phyloP scores from a whole-genome alignment of 257 asterid species.

The Solanum medicagineum region DNA sequence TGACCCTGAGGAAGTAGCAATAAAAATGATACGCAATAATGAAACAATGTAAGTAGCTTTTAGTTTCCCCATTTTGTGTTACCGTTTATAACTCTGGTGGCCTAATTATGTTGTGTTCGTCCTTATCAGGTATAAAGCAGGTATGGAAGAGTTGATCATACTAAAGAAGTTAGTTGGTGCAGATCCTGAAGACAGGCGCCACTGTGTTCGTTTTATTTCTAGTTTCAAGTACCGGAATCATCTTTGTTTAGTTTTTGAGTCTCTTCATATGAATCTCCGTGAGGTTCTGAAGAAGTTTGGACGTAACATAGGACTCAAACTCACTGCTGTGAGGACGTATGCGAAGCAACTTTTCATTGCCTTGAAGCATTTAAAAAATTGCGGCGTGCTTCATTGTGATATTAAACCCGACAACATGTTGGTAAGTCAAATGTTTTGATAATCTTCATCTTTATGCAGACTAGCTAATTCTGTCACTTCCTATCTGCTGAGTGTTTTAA shows the following conservation, averaged over 20 bases:
- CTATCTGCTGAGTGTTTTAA: not conserved
- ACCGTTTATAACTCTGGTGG: not conserved
- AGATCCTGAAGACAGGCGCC: slow-evolving; percentile 93
- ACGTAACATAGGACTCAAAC: slow-evolving; percentile 96
- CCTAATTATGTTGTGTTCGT: not conserved
- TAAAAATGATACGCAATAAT: slow-evolving; percentile 85
- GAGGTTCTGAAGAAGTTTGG: slow-evolving; percentile 98
- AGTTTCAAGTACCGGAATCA: slow-evolving; percentile 95
- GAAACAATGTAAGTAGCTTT: slow-evolving; percentile 77
- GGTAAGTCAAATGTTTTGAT: slow-evolving; percentile 33
- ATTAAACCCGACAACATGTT: slow-evolving; percentile 99
- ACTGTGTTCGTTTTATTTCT: slow-evolving; percentile 89
- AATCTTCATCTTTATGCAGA: not conserved
- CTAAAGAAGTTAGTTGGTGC: slow-evolving; percentile 88
- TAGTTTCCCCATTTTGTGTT: slow-evolving; percentile 1
- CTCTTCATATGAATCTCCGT: slow-evolving; percentile 99
- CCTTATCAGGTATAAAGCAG: slow-evolving; percentile 78
- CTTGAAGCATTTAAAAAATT: slow-evolving; percentile 79
- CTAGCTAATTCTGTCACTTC: not conserved
- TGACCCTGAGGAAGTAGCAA: slow-evolving; percentile 88
- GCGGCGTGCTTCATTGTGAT: slow-evolving; percentile 98
- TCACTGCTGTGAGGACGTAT: slow-evolving; percentile 94
- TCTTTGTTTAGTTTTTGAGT: slow-evolving; percentile 98
- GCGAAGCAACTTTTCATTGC: slow-evolving; percentile 98
- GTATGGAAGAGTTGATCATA: slow-evolving; percentile 90